Percentiles rank a stretch among this genome's conserved stretches.
These are phyloP conservation scores for Agrostemma githago DNA, from an alignment of 148 eudicot genomes.

Conservation along the genomic window DNA sequence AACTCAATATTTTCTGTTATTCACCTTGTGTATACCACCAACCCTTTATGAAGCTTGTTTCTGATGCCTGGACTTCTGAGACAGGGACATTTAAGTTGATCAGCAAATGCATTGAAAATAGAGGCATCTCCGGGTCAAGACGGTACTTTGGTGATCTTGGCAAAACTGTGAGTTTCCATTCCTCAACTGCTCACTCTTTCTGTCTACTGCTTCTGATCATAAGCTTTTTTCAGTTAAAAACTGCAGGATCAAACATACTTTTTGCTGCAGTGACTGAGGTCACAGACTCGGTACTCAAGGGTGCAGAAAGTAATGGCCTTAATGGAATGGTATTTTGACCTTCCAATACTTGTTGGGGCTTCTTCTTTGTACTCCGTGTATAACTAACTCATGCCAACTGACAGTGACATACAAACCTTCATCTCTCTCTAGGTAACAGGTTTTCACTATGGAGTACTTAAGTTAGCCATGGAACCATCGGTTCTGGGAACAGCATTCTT, in stretches of 20 bases:
- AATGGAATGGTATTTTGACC: constrained; percentile 73
- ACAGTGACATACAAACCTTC: constrained; percentile 12
- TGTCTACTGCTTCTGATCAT: constrained; percentile 19
- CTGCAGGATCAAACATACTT: constrained; percentile 83
- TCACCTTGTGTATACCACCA: background rate
- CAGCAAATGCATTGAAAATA: constrained; percentile 69
- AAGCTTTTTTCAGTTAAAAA: constrained; percentile 53
- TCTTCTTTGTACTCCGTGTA: constrained; percentile 2
- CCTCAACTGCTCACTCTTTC: background rate
- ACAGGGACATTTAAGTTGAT: constrained; percentile 92
- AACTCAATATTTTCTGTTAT: constrained; percentile 2
- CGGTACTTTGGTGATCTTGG: constrained; percentile 96
- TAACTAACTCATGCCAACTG: constrained; percentile 2
- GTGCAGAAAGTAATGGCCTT: constrained; percentile 92
- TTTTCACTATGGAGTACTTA: constrained; percentile 90
- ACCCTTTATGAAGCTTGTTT: constrained; percentile 9
- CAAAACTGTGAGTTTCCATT: constrained; percentile 61
- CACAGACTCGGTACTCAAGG: constrained; percentile 89
- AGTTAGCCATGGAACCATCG: constrained; percentile 96
- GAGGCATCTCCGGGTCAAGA: constrained; percentile 84
- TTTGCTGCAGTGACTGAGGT: constrained; percentile 93
- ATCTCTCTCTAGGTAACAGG: constrained; percentile 54
- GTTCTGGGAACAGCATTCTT: constrained; percentile 78
- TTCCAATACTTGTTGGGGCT: background rate
- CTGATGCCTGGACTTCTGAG: constrained; percentile 22